Evolutionary conservation across 352 stramenopile species (phyloP), one percentile per base, ranked within the genome.

Genomic region (Phytopythium oedochilum): DNA sequence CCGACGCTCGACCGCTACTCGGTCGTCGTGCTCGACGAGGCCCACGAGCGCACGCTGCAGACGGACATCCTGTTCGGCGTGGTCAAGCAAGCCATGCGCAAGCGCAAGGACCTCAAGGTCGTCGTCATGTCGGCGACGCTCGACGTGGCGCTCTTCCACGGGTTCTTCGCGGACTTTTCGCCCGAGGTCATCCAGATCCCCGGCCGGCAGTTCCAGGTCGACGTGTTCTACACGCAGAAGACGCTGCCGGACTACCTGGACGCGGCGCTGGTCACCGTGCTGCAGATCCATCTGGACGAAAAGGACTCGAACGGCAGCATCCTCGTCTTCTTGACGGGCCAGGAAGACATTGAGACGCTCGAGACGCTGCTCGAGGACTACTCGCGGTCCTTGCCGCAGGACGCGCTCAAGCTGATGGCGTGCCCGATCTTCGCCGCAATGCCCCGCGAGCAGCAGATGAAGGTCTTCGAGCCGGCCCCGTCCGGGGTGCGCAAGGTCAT

Each of bases 111-210:
- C 54, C 73, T 99, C n/a, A 94, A 91, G 56, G 84, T 99, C 12
- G 85, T 99, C 26, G 92, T 99, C 57, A 99, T 99, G 96, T 98
- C 92, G n/a, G 97, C 97, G 39, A 99, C 96, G 32, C 72, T 99
- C 25, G 91, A 99, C 59, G 87, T 98, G 28, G 68, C 79, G 48
- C 82, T 96, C 6, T 99, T 99, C 71, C 66, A 83, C 49, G 64
- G 64, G 14, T 99, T 98, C 66, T 99, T 99, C 68, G 69, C 75
- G n/a, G 89, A 87, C 28, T 90, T 79, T 43, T 77, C 73, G 40
- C 79, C 85, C 8, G 75, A 72, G 22, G 73, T 97, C 50, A 63
- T 97, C 46, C 86, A 89, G 55, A 95, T 98, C 48, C 85, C 87
- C 0, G 89, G 89, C 14, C 83, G 91, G 0, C 79, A 89, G 71